Evolutionary conservation across 768 basidiomycete species (phyloP), one percentile per base, ranked within the genome.

Genomic region (Tylopilus sp.): DNA sequence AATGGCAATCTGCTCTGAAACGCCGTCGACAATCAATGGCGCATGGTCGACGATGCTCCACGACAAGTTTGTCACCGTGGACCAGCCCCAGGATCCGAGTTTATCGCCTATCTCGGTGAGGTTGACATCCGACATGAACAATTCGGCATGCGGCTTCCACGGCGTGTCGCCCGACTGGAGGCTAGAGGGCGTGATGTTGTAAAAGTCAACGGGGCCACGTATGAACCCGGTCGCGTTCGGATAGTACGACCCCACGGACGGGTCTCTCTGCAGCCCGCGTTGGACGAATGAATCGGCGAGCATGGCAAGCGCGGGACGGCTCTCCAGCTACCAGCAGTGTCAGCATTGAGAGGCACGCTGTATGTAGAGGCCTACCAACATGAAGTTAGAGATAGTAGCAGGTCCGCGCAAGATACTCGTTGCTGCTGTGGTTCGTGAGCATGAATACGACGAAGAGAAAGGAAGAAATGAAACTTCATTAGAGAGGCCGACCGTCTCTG

Each of bases 161-260:
- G n/a, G n/a, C n/a, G n/a, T n/a, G n/a, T n/a, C n/a, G n/a, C n/a
- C n/a, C n/a, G n/a, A n/a, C n/a, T n/a, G n/a, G n/a, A n/a, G n/a
- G n/a, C n/a, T n/a, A n/a, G n/a, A n/a, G n/a, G n/a, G n/a, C n/a
- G n/a, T n/a, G n/a, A n/a, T n/a, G n/a, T n/a, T n/a, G n/a, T n/a
- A n/a, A 60, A 81, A 81, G 34, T 73, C 71, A 13, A 82, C 68
- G 40, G 80, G 72, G 4, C 87, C 88, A 50, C 83, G 84, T 53
- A 88, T 78, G 65, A 87, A 91, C 9, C 90, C 91, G 17, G 90
- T 90, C 38, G 87, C 76, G 63, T 93, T 93, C 5, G 75, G 67
- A 59, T 85, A 88, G 63, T 89, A 92, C 1, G 89, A 85, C n/a
- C n/a, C n/a, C n/a, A n/a, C n/a, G n/a, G n/a, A n/a, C n/a, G n/a